phyloP scores from a whole-genome alignment of 768 basidiomycete species.

The Panaeolus cyanescens region DNA sequence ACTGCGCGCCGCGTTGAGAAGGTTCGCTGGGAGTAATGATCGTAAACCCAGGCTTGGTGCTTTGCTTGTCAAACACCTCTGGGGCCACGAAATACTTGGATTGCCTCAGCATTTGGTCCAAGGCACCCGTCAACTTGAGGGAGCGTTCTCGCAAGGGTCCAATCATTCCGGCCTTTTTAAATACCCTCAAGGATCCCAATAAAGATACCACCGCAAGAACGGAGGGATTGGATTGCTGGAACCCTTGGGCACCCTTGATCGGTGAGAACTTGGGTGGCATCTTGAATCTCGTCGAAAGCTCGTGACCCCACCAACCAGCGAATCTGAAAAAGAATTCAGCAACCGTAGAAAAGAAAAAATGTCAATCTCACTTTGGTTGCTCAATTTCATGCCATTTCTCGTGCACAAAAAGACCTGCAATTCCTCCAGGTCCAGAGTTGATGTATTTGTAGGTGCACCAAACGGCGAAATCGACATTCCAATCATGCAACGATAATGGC shows the following conservation, averaged over 20 bases:
- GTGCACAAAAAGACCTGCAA: constrained; percentile 91
- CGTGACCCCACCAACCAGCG: constrained; percentile 99
- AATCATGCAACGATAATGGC: constrained; percentile 84
- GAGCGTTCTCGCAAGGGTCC: constrained; percentile 67
- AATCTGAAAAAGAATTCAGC: constrained; percentile 49
- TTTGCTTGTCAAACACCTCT: constrained; percentile 30
- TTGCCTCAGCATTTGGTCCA: constrained; percentile 63
- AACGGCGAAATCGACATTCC: constrained; percentile 96
- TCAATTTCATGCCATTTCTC: constrained; percentile 71
- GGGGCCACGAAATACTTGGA: constrained; percentile 67
- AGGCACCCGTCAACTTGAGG: constrained; percentile 63
- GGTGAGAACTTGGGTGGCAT: constrained; percentile 88
- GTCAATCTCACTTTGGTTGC: constrained; percentile 58
- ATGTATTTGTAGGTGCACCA: constrained; percentile 99
- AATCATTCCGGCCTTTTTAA: constrained; percentile 81
- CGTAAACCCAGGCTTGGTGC: constrained; percentile 62
- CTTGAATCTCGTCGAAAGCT: constrained; percentile 80
- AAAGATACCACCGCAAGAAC: constrained; percentile 79
- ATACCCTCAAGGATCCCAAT: constrained; percentile 79
- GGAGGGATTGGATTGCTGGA: constrained; percentile 94
- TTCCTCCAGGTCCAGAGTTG: constrained; percentile 96
- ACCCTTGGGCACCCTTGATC: constrained; percentile 89
- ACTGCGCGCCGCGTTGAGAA: constrained; percentile 77
- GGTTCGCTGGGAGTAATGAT: constrained; percentile 84
- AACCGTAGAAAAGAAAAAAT: constrained; percentile 4